phyloP scores from a whole-genome alignment of 176 grass and related monocot species.

The Avena atlantica region DNA sequence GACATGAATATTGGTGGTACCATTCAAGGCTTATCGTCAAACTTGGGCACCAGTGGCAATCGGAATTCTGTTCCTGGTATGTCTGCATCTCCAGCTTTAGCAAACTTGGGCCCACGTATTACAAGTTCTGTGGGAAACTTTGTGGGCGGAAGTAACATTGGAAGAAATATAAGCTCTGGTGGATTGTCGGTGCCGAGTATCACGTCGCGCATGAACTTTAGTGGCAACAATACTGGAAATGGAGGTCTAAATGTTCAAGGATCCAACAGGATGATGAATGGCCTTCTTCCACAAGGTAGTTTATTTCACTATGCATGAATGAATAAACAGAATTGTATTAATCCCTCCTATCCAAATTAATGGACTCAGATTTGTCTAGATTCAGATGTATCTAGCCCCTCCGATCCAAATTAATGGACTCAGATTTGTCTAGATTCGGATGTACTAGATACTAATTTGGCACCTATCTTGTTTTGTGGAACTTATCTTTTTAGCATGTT shows the following conservation, averaged over 20 bases:
- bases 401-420: no score
- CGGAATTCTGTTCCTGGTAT: constrained; percentile 84
- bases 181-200: constrained; percentile 70
- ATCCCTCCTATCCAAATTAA: no score
- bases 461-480: not conserved
- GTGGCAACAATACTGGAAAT: constrained; percentile 66
- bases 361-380: no score
- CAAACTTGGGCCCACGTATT: constrained; percentile 74
- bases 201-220: constrained; percentile 73
- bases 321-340: constrained; percentile 11
- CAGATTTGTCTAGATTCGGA: no score
- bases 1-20: constrained; percentile 80
- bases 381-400: no score
- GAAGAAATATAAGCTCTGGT: constrained; percentile 92
- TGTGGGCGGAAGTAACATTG: constrained; percentile 73
- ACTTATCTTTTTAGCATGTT: constrained; percentile 5
- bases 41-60: constrained; percentile 64
- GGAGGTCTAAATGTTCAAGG: constrained; percentile 80
- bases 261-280: constrained; percentile 81
- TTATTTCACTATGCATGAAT: constrained; percentile 7
- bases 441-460: no score
- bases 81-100: constrained; percentile 73
- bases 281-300: constrained; percentile 88
- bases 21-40: constrained; percentile 84
- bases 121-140: constrained; percentile 76